Evolutionary conservation across 331 rosid species (phyloP).

Genomic region (Acacia concinna): DNA sequence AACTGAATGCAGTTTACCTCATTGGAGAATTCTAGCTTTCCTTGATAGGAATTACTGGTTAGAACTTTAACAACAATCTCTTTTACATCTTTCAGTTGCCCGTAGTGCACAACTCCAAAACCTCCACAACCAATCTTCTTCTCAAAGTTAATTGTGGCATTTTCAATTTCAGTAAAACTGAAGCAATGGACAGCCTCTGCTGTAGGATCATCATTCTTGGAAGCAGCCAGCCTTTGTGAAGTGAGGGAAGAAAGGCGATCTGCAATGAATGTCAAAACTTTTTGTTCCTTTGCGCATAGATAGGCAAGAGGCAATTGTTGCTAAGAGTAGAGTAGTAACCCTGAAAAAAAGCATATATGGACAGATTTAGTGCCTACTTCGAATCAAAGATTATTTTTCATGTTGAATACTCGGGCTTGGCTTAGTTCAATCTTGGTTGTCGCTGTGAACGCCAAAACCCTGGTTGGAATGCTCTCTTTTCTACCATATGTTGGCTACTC

Average conservation of each 20-base stretch:
- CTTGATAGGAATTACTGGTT: conserved; percentile 77
- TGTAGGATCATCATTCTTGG: conserved; percentile 62
- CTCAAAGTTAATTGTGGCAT: conserved; percentile 79
- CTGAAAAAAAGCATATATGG: too few species aligned
- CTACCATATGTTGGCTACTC: too few species aligned
- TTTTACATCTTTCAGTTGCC: conserved; percentile 68
- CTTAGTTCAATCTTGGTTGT: too few species aligned
- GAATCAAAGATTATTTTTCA: too few species aligned
- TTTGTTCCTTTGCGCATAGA: conserved; percentile 59
- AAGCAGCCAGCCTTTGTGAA: conserved; percentile 52
- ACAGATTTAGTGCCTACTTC: too few species aligned
- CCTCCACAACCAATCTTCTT: conserved; percentile 91
- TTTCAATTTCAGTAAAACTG: conserved; percentile 66
- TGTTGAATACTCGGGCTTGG: too few species aligned
- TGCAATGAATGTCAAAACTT: conserved; percentile 41
- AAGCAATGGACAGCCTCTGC: conserved; percentile 86
- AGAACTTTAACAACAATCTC: conserved; percentile 94
- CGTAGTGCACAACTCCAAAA: conserved; percentile 89
- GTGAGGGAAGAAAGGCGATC: conserved; percentile 51
- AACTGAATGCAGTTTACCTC: conserved; percentile 57
- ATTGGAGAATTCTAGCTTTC: conserved; percentile 91
- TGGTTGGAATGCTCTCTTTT: too few species aligned
- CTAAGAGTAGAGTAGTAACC: conserved; percentile 68
- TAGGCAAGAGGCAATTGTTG: conserved; percentile 62
- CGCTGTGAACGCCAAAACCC: too few species aligned